phyloP scores from a whole-genome alignment of 2,329 filamentous ascomycete genomes.

The Aspergillus niger region DNA sequence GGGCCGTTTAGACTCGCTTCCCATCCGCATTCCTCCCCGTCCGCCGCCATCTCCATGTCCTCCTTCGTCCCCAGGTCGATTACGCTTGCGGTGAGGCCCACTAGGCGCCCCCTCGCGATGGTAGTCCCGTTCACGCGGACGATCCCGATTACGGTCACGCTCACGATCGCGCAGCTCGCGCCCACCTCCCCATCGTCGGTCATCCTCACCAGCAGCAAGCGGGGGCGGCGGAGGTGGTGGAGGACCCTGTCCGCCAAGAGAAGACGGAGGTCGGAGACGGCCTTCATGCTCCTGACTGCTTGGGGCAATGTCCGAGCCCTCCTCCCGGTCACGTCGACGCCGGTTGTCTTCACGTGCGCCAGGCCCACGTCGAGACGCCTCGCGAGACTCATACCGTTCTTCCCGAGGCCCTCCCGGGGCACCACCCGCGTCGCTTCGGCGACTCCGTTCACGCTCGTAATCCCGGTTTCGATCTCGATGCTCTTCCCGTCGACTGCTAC shows the following conservation, averaged over 20 bases:
- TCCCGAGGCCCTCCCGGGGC: constrained; percentile 19
- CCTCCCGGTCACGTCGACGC: constrained; percentile 41
- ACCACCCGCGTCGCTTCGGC: constrained; percentile 33
- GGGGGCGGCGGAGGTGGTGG: constrained; percentile 34
- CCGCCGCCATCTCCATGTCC: constrained; percentile 30
- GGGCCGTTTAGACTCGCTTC: constrained; percentile 45
- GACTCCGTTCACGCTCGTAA: constrained; percentile 38
- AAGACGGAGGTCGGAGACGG: constrained; percentile 37
- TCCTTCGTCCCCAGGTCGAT: constrained; percentile 38
- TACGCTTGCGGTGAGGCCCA: constrained; percentile 39
- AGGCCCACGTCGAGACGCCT: constrained; percentile 34
- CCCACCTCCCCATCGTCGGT: constrained; percentile 38
- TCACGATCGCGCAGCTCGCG: constrained; percentile 41
- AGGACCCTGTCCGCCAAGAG: constrained; percentile 32
- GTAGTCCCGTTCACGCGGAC: constrained; percentile 36
- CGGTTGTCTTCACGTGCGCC: constrained; percentile 38
- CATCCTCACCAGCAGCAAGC: constrained; percentile 30
- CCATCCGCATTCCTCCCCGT: constrained; percentile 42
- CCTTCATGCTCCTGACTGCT: constrained; percentile 34
- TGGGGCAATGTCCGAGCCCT: constrained; percentile 26
- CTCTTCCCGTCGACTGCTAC: constrained; percentile 39
- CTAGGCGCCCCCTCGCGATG: constrained; percentile 32
- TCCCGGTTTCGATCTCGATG: constrained; percentile 37
- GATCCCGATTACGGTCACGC: constrained; percentile 39
- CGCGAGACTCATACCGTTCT: constrained; percentile 32